Conservation (phyloP, 257 asterid genomes). For the Lycium ferocissimum region DNA sequence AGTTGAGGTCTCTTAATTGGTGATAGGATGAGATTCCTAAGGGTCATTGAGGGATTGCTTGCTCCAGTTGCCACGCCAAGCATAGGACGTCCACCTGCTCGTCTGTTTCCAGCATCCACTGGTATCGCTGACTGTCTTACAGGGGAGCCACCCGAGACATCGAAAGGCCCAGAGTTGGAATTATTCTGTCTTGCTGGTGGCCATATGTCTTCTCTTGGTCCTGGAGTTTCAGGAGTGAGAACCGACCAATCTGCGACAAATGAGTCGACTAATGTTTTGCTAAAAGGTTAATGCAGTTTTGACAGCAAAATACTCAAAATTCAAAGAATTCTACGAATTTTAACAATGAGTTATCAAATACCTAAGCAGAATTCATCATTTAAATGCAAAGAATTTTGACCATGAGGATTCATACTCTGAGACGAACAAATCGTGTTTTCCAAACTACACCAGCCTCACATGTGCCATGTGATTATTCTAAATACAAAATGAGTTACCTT, state of each 20-base stretch:
- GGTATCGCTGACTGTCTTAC: slow-evolving; percentile 58
- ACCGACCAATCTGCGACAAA: slow-evolving; percentile 74
- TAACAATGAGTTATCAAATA: background rate
- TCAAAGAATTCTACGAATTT: background rate
- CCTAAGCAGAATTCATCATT: background rate
- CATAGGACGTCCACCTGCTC: slow-evolving; percentile 53
- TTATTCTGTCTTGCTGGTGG: slow-evolving; percentile 62
- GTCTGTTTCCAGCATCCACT: slow-evolving; percentile 64
- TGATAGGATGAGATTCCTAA: slow-evolving; percentile 76
- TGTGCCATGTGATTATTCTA: background rate
- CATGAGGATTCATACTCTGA: background rate
- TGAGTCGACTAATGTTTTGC: slow-evolving; percentile 63
- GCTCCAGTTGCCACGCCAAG: slow-evolving; percentile 61
- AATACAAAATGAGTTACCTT: slow-evolving; percentile 60
- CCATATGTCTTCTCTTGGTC: slow-evolving; percentile 91
- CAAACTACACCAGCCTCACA: background rate
- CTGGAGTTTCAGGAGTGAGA: slow-evolving; percentile 84
- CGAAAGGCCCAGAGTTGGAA: slow-evolving; percentile 64
- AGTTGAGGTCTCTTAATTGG: slow-evolving; percentile 87
- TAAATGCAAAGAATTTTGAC: background rate
- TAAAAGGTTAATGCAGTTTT: background rate
- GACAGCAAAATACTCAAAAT: background rate
- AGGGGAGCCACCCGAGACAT: slow-evolving; percentile 67
- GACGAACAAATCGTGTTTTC: background rate
- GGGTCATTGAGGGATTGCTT: slow-evolving; percentile 74